Evolutionary conservation across 805 yeast genomes (phyloP).

Genomic region (Sugiyamaella lignohabitans): DNA sequence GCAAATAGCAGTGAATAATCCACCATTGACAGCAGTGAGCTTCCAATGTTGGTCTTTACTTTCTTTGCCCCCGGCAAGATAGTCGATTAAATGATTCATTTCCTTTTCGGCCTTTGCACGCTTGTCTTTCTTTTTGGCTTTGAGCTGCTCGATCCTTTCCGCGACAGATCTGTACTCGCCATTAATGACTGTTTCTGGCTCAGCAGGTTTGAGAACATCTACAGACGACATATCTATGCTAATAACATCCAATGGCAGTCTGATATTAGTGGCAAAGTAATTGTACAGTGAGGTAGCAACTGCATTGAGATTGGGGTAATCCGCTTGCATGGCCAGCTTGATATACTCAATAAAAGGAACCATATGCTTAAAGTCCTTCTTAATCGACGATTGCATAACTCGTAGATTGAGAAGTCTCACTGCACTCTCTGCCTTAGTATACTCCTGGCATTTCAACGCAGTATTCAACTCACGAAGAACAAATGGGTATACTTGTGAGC

Average conservation of each 20-base stretch:
- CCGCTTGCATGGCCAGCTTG: constrained; percentile 49
- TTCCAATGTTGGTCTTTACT: constrained; percentile 21
- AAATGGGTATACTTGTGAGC: constrained; percentile 45
- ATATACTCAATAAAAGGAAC: constrained; percentile 43
- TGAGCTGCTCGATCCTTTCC: constrained; percentile 13
- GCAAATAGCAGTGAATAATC: constrained; percentile 19
- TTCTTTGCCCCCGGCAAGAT: constrained; percentile 8
- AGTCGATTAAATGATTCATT: constrained; percentile 11
- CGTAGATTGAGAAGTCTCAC: constrained; percentile 51
- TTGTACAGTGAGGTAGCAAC: constrained; percentile 49
- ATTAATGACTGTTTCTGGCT: no score
- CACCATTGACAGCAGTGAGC: constrained; percentile 15
- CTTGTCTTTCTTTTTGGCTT: constrained; percentile 15
- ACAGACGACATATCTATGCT: constrained; percentile 11
- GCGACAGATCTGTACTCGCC: not conserved
- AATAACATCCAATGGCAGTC: constrained; percentile 39
- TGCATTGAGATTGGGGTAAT: constrained; percentile 48
- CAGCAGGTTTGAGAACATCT: constrained; percentile 17
- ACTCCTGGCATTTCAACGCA: constrained; percentile 45
- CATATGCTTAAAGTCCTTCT: constrained; percentile 50
- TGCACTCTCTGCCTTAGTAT: constrained; percentile 57
- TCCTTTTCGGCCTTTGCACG: constrained; percentile 16
- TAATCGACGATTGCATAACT: constrained; percentile 51
- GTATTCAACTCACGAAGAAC: constrained; percentile 45
- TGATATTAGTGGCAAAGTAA: constrained; percentile 36